phyloP scores from a whole-genome alignment of 106 monocot species.

The Iris macrosiphon region DNA sequence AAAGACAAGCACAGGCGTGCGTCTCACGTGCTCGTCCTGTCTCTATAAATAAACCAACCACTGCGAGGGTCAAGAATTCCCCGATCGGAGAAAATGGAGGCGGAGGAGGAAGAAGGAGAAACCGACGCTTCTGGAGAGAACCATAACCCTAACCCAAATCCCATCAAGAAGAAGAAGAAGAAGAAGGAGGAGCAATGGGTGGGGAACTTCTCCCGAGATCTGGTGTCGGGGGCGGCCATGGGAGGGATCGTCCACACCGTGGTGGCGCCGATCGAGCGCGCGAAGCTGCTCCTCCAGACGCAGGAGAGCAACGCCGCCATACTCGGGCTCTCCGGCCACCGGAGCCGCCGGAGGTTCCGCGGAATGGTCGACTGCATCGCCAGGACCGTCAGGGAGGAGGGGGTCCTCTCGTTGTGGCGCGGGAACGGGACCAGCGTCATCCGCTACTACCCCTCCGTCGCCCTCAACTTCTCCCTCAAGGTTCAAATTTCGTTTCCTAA shows the following conservation, averaged over 20 bases:
- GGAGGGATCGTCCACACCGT: slow-evolving; percentile 86
- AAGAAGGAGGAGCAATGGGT: background rate
- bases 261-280: slow-evolving; percentile 92
- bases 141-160: too few relatives aligned
- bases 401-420: slow-evolving; percentile 90
- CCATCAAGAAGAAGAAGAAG: too few relatives aligned
- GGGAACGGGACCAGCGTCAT: slow-evolving; percentile 94
- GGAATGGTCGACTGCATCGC: slow-evolving; percentile 76
- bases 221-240: slow-evolving; percentile 77
- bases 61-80: too few relatives aligned
- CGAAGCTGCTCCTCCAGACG: slow-evolving; percentile 88
- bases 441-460: slow-evolving; percentile 95
- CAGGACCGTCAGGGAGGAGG: slow-evolving; percentile 87
- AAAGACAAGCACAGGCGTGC: too few relatives aligned
- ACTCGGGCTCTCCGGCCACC: slow-evolving; percentile 38
- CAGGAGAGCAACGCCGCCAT: slow-evolving; percentile 92
- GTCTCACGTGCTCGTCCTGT: too few relatives aligned
- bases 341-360: slow-evolving; percentile 38
- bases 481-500: too few relatives aligned
- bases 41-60: too few relatives aligned
- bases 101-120: too few relatives aligned
- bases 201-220: slow-evolving; percentile 56
- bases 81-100: too few relatives aligned
- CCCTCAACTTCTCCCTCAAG: slow-evolving; percentile 99
- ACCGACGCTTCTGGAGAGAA: too few relatives aligned